A percentile compares a stretch with the other conserved stretches of the same genome.
Conservation (phyloP, 495 filamentous ascomycete genomes). For the Xylaria curta region DNA sequence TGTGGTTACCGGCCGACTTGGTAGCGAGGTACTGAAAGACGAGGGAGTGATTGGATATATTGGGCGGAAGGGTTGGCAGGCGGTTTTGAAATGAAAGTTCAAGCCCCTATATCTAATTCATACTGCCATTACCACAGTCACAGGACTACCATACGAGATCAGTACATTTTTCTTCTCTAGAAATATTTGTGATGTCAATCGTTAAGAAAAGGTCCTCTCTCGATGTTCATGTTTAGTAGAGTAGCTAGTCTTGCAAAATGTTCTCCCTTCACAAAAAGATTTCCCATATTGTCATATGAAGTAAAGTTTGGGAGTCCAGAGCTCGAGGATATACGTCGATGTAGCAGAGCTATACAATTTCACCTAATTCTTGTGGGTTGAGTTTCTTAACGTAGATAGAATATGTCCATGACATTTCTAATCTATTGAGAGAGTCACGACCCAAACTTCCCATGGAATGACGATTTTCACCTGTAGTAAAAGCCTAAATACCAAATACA, state of each 20-base stretch:
- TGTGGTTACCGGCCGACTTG: constrained; percentile 65
- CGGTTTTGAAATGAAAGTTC: constrained; percentile 54
- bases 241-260: neutral
- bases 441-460: neutral
- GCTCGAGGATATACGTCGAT: neutral
- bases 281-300: neutral
- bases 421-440: neutral
- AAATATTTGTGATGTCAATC: neutral
- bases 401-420: neutral
- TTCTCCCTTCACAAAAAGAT: neutral
- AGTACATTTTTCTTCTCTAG: neutral
- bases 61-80: constrained; percentile 63
- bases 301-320: neutral
- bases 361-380: neutral
- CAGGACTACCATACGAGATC: neutral
- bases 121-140: neutral
- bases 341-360: neutral
- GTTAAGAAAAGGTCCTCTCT: neutral
- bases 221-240: neutral
- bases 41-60: constrained; percentile 63
- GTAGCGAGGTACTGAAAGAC: constrained; percentile 62
- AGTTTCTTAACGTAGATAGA: neutral
- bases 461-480: neutral
- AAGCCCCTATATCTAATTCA: neutral
- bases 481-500: neutral